Conservation (phyloP, 192 early-diverging fungal species). For the Coemansia sp. region DNA sequence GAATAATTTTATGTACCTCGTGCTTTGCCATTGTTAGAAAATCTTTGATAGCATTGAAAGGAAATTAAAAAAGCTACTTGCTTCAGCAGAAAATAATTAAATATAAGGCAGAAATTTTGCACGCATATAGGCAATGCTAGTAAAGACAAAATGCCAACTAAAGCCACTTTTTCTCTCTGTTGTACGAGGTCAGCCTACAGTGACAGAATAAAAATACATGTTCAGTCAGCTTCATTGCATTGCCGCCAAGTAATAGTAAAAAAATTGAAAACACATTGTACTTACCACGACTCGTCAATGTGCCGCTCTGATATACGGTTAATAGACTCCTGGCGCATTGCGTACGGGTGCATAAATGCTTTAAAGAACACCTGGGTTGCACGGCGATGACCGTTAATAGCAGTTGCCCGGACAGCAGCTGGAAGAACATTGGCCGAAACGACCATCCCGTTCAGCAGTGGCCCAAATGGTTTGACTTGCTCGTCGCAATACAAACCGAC, state of each 20-base stretch:
- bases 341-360: constrained; percentile 34
- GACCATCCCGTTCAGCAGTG: constrained; percentile 76
- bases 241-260: too few species aligned
- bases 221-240: too few species aligned
- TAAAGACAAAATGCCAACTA: not conserved
- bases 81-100: not conserved
- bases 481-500: constrained; percentile 62
- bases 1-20: not conserved
- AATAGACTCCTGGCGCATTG: constrained; percentile 36
- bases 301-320: constrained; percentile 41
- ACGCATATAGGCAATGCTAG: not conserved
- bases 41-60: too few species aligned
- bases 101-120: too few species aligned
- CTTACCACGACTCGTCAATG: constrained; percentile 25
- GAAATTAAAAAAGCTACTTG: not conserved
- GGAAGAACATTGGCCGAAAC: constrained; percentile 73
- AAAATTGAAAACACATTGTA: not conserved
- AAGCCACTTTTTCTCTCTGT: constrained; percentile 9
- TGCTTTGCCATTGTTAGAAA: not conserved
- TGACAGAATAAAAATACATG: not conserved
- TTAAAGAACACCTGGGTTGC: constrained; percentile 30
- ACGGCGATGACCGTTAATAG: constrained; percentile 64
- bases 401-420: constrained; percentile 75
- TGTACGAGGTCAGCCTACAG: constrained; percentile 6
- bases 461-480: constrained; percentile 81